Conservation (phyloP, 169 alveolate species). For the Blepharisma undulans region DNA sequence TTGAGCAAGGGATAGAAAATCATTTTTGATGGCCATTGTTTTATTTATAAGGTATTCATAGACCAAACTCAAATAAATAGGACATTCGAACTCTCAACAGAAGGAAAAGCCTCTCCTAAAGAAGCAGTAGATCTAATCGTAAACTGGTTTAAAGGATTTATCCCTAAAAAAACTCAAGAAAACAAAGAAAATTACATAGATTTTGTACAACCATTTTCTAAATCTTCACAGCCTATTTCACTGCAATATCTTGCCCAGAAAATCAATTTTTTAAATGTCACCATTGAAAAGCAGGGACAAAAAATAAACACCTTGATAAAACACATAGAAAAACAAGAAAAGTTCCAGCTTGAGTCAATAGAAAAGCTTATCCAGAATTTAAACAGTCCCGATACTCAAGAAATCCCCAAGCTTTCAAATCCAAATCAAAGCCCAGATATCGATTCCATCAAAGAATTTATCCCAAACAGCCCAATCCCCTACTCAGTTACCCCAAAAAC, state of each 20-base stretch:
- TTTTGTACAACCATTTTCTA: background rate
- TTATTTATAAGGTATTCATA: background rate
- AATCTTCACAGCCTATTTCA: background rate
- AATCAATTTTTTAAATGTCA: background rate
- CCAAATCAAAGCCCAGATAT: background rate
- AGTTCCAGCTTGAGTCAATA: background rate
- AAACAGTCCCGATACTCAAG: background rate
- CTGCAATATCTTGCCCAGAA: background rate
- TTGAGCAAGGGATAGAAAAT: no score
- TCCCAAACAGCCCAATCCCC: background rate
- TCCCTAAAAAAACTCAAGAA: background rate
- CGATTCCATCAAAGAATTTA: background rate
- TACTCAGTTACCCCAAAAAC: background rate
- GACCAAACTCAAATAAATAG: background rate
- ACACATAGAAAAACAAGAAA: background rate
- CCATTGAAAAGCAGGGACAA: background rate
- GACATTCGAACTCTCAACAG: background rate
- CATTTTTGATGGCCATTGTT: background rate
- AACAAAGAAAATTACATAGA: background rate
- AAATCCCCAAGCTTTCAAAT: background rate
- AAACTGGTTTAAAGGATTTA: background rate
- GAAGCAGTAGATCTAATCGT: background rate
- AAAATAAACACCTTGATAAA: background rate
- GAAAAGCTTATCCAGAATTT: background rate
- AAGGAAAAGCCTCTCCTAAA: background rate